Base-by-base conservation (phyloP, 768 basidiomycete species). In the Tricholomella constricta region DNA sequence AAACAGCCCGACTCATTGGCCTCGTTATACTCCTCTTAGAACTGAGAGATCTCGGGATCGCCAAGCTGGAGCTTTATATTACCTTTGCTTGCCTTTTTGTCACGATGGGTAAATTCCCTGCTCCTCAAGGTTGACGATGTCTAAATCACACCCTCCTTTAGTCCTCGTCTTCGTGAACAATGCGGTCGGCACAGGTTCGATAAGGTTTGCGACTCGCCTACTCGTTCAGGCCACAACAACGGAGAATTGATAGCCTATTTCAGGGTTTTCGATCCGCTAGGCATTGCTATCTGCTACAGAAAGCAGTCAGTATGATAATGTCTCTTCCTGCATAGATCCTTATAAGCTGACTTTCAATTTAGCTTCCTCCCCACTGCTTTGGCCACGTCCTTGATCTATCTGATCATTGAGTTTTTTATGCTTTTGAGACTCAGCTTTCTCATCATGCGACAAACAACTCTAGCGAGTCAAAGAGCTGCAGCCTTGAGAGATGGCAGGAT, bases 351-450 rank as follows among this genome's bases (percentile, higher is more conserved):
- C 36, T 19, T n/a, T 20, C 34, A 15, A 2, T 17, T 25, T 20
- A 59, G 58, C 35, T 51, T 54, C 38, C 47, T 59, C 43, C 44
- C 48, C 26, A 59, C 58, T 32, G 58, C 58, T 17, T 29, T 59
- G 34, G 27, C 55, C 6, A 47, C 45, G 11, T 59, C 58, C 7
- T 34, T 59, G 23, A 55, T 56, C 20, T 41, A 44, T 7, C 1
- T 56, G 8, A 32, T 40, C 3, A 34, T 59, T 1, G 55, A 53
- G 20, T 14, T 29, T n/a, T 59, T 52, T 23, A 37, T 56, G n/a
- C 34, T 56, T 5, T 6, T 52, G 10, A 43, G 55, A 22, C 46
- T 59, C 4, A 34, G 11, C 10, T 19, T 40, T 15, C 22, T 56
- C 27, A 52, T 59, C 19, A 31, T 8, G 8, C 38, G 29, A n/a